These are phyloP conservation scores for Exophiala viscosa DNA, from an alignment of 2,329 filamentous ascomycete species.

Conservation along the genomic window DNA sequence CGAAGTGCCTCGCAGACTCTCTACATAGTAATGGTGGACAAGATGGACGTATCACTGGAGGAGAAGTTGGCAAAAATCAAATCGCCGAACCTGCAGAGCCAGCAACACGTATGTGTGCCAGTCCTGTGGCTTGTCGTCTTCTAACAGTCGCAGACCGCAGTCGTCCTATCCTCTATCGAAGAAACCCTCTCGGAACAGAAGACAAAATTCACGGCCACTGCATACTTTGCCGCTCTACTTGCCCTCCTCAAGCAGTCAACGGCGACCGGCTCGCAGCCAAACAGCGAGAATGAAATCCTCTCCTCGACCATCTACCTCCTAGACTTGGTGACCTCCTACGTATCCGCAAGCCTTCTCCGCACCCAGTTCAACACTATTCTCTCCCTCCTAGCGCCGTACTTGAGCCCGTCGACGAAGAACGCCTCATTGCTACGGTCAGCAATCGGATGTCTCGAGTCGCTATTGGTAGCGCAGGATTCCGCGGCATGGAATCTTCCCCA, in stretches of 20 bases:
- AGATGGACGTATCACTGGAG: slow-evolving; percentile 53
- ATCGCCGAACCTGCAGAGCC: slow-evolving; percentile 91
- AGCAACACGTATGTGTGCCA: slow-evolving; percentile 70
- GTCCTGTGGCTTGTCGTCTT: slow-evolving; percentile 6
- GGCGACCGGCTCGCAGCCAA: slow-evolving; percentile 53
- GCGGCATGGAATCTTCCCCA: slow-evolving; percentile 82
- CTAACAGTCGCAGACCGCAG: slow-evolving; percentile 60
- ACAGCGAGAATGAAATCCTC: slow-evolving; percentile 75
- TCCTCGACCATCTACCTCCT: slow-evolving; percentile 91
- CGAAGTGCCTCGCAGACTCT: neutral
- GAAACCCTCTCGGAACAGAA: slow-evolving; percentile 87
- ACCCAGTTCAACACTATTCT: slow-evolving; percentile 95
- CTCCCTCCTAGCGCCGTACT: slow-evolving; percentile 74
- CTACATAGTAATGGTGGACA: neutral
- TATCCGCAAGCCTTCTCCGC: slow-evolving; percentile 80
- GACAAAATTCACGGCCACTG: slow-evolving; percentile 75
- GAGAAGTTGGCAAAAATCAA: slow-evolving; percentile 97
- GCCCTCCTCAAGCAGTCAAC: slow-evolving; percentile 78
- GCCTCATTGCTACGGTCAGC: slow-evolving; percentile 81
- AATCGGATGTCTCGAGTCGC: slow-evolving; percentile 89
- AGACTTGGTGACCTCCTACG: slow-evolving; percentile 81
- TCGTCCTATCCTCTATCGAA: slow-evolving; percentile 87
- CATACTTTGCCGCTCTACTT: slow-evolving; percentile 92
- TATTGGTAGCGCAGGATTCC: slow-evolving; percentile 83
- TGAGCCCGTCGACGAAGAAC: slow-evolving; percentile 76